These are phyloP conservation scores for Penicillium egyptiacum DNA, from an alignment of 495 filamentous ascomycete genomes.

Conservation along the genomic window DNA sequence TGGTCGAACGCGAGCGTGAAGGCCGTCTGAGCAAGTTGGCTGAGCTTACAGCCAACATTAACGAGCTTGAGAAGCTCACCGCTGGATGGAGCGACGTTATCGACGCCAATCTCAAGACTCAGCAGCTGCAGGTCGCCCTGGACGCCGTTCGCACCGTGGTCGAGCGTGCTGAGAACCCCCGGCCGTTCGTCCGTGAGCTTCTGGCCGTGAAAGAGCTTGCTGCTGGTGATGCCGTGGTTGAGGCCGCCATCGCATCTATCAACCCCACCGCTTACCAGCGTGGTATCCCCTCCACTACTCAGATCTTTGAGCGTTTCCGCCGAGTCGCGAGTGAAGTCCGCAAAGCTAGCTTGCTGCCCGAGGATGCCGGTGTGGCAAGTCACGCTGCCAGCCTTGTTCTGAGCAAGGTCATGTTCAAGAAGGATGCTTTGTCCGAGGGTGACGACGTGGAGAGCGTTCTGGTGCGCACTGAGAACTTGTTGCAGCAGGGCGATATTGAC, in stretches of 20 bases:
- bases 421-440: slow-evolving; percentile 79
- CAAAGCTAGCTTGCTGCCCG: slow-evolving; percentile 87
- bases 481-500: slow-evolving; percentile 92
- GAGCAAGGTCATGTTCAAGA: slow-evolving; percentile 92
- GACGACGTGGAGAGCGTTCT: slow-evolving; percentile 95
- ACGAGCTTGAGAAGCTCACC: slow-evolving; percentile 80
- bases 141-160: slow-evolving; percentile 85
- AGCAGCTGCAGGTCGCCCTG: slow-evolving; percentile 91
- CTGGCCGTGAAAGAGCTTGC: slow-evolving; percentile 93
- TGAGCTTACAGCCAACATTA: slow-evolving; percentile 72
- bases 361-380: slow-evolving; percentile 88
- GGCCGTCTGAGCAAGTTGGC: slow-evolving; percentile 82
- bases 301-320: slow-evolving; percentile 93
- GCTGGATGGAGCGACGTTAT: slow-evolving; percentile 83
- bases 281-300: slow-evolving; percentile 76
- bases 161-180: slow-evolving; percentile 67
- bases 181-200: slow-evolving; percentile 86
- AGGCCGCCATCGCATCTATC: slow-evolving; percentile 90
- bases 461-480: slow-evolving; percentile 76
- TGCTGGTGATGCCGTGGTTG: slow-evolving; percentile 74
- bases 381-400: slow-evolving; percentile 85
- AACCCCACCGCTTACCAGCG: slow-evolving; percentile 91
- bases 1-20: slow-evolving; percentile 85
- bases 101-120: slow-evolving; percentile 84
- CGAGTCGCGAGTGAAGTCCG: slow-evolving; percentile 90